Conservation (phyloP, 139 green algal species). For the Astrephomene gubernaculifera region DNA sequence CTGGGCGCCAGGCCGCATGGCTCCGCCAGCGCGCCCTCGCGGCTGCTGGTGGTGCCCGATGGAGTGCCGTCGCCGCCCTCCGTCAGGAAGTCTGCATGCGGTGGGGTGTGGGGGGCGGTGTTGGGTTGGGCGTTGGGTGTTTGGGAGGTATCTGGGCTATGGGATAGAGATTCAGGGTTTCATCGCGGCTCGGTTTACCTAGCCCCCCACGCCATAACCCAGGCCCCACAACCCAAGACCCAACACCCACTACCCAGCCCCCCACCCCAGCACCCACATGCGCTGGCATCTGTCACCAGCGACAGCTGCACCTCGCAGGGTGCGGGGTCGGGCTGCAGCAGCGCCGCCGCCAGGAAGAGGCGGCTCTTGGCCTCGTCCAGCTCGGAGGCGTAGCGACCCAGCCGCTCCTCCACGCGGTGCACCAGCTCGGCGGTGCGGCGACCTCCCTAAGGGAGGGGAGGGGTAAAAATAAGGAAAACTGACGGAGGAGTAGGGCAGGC, state of each 20-base stretch:
- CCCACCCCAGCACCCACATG: constrained; percentile 9
- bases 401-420: constrained; percentile 33
- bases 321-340: constrained; percentile 39
- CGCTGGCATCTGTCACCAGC: constrained; percentile 34
- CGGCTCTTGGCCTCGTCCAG: constrained; percentile 20
- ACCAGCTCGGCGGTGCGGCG: constrained; percentile 39
- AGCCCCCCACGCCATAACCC: no score
- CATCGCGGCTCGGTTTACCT: no score
- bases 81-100: constrained; percentile 46
- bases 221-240: no score
- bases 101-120: no score
- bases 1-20: constrained; percentile 29
- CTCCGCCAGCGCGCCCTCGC: not conserved
- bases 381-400: constrained; percentile 32
- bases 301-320: constrained; percentile 41
- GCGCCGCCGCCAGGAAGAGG: constrained; percentile 31
- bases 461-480: not conserved
- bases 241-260: not conserved
- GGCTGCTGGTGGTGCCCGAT: no score
- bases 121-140: no score
- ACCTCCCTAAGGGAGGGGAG: not conserved
- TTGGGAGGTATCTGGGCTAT: no score
- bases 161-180: no score
- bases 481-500: not conserved
- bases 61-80: constrained; percentile 10